A percentile compares a stretch with the other conserved stretches of the same genome.
These are phyloP conservation scores for Paramecium tetraurelia DNA, from an alignment of 73 alveolate species.

Conservation along the genomic window DNA sequence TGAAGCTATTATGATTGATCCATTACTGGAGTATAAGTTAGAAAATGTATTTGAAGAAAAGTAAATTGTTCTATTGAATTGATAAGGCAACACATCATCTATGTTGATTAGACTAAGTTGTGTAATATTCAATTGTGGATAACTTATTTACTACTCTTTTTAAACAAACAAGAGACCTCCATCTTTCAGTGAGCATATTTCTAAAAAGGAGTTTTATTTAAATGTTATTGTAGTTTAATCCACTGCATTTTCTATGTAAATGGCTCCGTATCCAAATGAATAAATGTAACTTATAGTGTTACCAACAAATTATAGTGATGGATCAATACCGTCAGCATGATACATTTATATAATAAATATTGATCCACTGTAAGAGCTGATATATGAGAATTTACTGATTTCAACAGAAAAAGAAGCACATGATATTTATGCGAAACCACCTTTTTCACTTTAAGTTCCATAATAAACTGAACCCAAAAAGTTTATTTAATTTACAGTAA, in stretches of 20 bases:
- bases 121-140: background rate
- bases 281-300: background rate
- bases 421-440: background rate
- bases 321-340: background rate
- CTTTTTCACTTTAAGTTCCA: constrained; percentile 39
- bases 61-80: background rate
- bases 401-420: background rate
- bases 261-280: constrained; percentile 27
- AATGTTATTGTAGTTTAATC: background rate
- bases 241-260: background rate
- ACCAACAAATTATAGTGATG: background rate
- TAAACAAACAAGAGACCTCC: constrained; percentile 10
- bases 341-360: background rate
- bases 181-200: background rate
- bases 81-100: background rate
- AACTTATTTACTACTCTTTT: background rate
- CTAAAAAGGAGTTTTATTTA: background rate
- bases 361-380: background rate
- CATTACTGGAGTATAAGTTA: background rate
- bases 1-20: background rate
- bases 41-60: background rate
- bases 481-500: background rate
- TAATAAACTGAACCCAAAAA: background rate
- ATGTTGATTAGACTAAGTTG: background rate
- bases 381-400: background rate